Evolutionary conservation across 1,139 yeast species (phyloP).

Genomic region (Zhuliangozyma parablackwelliae): DNA sequence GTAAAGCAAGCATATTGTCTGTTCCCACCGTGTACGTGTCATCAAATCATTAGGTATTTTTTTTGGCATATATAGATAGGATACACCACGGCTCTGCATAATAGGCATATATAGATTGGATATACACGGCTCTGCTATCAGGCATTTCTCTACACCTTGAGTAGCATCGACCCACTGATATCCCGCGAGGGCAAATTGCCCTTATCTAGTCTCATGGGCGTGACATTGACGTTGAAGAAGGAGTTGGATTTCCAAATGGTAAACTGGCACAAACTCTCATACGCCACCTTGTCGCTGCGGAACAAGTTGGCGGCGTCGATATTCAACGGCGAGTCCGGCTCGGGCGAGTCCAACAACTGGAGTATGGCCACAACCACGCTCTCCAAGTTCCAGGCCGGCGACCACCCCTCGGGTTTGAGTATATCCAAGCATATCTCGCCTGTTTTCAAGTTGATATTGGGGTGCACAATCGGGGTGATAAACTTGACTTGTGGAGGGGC

Average conservation of each 20-base stretch:
- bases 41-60: conserved; percentile 11
- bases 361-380: conserved; percentile 70
- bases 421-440: conserved; percentile 89
- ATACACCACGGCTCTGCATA: no score
- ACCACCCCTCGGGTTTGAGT: conserved; percentile 57
- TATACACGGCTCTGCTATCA: no score
- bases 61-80: no score
- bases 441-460: conserved; percentile 62
- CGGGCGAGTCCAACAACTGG: conserved; percentile 69
- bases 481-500: conserved; percentile 66
- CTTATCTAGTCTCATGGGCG: conserved; percentile 5
- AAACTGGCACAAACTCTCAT: conserved; percentile 60
- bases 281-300: conserved; percentile 51
- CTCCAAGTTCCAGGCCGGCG: conserved; percentile 83
- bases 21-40: conserved; percentile 14
- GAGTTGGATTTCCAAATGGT: conserved; percentile 41
- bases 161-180: conserved; percentile 6
- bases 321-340: conserved; percentile 81
- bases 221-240: conserved; percentile 4
- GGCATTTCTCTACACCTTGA: not conserved
- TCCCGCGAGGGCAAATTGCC: conserved; percentile 7
- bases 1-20: no score
- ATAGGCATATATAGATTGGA: no score
- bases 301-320: conserved; percentile 80
- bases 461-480: conserved; percentile 59